Percentiles rank a stretch among this genome's conserved stretches.
Conservation (phyloP, 805 yeast species). For the Metschnikowia kunwiensis region DNA sequence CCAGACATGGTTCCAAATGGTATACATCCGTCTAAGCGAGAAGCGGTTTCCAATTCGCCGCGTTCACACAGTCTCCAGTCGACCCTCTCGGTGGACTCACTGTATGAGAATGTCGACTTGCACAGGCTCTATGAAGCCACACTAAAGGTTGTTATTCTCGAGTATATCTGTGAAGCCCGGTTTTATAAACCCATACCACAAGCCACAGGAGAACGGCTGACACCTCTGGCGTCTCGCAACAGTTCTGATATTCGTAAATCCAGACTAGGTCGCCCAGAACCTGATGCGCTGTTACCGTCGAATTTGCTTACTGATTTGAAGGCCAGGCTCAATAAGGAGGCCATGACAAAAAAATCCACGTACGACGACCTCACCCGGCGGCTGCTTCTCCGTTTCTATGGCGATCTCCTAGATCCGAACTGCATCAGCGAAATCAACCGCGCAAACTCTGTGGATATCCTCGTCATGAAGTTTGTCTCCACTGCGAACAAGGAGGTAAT, state of each 20-base stretch:
- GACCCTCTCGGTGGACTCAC: conserved; percentile 15
- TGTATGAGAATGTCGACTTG: conserved; percentile 20
- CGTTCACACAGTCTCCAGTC: conserved; percentile 17
- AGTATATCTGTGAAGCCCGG: conserved; percentile 62
- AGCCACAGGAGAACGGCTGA: neutral
- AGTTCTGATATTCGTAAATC: conserved; percentile 14
- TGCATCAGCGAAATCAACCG: conserved; percentile 32
- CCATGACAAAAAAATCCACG: conserved; percentile 38
- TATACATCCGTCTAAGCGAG: conserved; percentile 2
- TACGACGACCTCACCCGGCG: conserved; percentile 52
- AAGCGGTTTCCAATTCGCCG: conserved; percentile 1
- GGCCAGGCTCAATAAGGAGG: conserved; percentile 40
- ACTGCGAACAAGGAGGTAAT: conserved; percentile 51
- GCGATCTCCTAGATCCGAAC: conserved; percentile 51
- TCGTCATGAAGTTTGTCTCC: conserved; percentile 51
- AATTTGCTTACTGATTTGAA: conserved; percentile 39
- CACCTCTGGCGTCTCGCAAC: neutral
- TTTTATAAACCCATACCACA: conserved; percentile 39
- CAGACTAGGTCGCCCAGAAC: conserved; percentile 7
- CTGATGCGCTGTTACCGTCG: conserved; percentile 29
- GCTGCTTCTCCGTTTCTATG: conserved; percentile 60
- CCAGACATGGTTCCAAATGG: conserved; percentile 4
- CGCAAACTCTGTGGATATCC: conserved; percentile 40
- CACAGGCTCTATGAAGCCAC: conserved; percentile 48
- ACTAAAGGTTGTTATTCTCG: conserved; percentile 53